Percentiles rank a stretch among this genome's conserved stretches.
Conservation (phyloP, 1,284 basidiomycete genomes). For the Grifola frondosa region DNA sequence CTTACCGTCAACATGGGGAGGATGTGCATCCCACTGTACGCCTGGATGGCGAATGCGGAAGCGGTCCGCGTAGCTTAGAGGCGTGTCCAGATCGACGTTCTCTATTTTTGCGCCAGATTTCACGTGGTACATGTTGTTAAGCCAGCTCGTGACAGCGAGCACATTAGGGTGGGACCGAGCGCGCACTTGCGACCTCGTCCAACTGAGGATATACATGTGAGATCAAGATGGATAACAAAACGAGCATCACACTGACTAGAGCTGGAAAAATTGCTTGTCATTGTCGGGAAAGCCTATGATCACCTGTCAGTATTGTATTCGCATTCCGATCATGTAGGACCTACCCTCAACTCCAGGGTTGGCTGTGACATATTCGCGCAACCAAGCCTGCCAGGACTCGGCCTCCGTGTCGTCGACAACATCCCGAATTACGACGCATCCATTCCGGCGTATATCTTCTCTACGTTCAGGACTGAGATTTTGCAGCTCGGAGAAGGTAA, state of each 20-base stretch:
- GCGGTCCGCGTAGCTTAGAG: conserved; percentile 79
- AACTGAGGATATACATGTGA: conserved; percentile 38
- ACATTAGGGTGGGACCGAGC: conserved; percentile 76
- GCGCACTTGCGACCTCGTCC: conserved; percentile 69
- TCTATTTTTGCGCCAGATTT: conserved; percentile 39
- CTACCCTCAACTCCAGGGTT: conserved; percentile 57
- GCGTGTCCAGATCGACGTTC: conserved; percentile 64
- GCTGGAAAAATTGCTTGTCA: conserved; percentile 71
- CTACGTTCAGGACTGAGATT: conserved; percentile 47
- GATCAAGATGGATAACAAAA: neutral
- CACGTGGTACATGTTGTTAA: conserved; percentile 63
- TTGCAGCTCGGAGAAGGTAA: conserved; percentile 54
- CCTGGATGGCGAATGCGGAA: conserved; percentile 83
- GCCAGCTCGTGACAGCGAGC: conserved; percentile 57
- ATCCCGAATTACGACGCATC: conserved; percentile 61
- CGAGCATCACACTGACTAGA: conserved; percentile 50
- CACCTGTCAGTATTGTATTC: neutral
- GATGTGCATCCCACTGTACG: conserved; percentile 60
- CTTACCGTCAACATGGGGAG: conserved; percentile 77
- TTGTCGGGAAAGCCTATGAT: conserved; percentile 49
- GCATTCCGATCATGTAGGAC: conserved; percentile 7
- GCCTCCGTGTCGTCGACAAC: conserved; percentile 60
- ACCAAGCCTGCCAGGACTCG: conserved; percentile 51
- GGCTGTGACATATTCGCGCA: conserved; percentile 54
- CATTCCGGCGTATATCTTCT: conserved; percentile 52